Conservation (phyloP, 257 asterid species). For the Striga asiatica region DNA sequence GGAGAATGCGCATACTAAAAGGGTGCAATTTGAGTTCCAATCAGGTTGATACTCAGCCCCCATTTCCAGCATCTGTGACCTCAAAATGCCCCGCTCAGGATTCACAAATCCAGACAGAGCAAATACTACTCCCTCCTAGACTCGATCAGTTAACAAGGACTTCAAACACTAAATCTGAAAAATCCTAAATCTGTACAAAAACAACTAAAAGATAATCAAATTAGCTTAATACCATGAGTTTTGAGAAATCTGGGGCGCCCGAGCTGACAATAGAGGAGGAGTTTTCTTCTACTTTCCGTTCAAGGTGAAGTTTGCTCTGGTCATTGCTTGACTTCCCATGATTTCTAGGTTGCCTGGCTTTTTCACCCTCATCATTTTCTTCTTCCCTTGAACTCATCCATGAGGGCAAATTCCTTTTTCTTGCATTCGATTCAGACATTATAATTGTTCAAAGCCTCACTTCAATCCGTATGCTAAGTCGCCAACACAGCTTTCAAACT, state of each 20-base stretch:
- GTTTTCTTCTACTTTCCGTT: constrained; percentile 3
- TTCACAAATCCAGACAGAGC: constrained; percentile 91
- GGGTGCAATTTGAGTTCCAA: constrained; percentile 77
- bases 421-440: constrained; percentile 36
- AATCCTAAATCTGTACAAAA: not conserved
- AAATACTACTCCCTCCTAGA: constrained; percentile 78
- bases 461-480: constrained; percentile 4
- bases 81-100: constrained; percentile 67
- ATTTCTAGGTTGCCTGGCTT: constrained; percentile 18
- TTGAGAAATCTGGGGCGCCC: constrained; percentile 34
- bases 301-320: constrained; percentile 7
- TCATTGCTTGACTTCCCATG: constrained; percentile 20
- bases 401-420: constrained; percentile 75
- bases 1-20: constrained; percentile 70
- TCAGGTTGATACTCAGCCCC: constrained; percentile 90
- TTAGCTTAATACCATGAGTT: constrained; percentile 41
- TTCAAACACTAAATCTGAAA: not conserved
- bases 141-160: not conserved
- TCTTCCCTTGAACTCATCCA: constrained; percentile 71
- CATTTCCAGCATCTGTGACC: constrained; percentile 90
- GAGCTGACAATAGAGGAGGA: constrained; percentile 20
- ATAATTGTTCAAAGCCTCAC: not conserved
- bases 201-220: not conserved
- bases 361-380: constrained; percentile 24
- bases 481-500: constrained; percentile 18